Percentiles rank a stretch among this genome's conserved stretches.
Conservation (phyloP, 257 asterid genomes). For the Solanum arcanum region DNA sequence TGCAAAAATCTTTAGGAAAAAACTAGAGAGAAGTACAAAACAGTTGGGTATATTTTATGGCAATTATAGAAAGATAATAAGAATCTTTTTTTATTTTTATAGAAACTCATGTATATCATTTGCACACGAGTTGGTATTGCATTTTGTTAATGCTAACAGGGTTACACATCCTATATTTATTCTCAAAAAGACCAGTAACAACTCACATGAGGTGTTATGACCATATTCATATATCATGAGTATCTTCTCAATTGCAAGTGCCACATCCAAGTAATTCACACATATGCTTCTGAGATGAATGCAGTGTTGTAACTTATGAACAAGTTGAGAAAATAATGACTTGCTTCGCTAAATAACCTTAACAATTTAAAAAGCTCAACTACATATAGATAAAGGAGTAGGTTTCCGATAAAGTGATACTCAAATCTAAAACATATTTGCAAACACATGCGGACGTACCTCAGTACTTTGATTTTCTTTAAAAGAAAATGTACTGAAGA, state of each 20-base stretch:
- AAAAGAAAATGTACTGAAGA: neutral
- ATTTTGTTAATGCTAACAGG: neutral
- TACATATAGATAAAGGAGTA: neutral
- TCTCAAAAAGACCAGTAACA: neutral
- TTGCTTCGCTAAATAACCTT: neutral
- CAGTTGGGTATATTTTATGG: neutral
- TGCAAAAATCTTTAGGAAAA: neutral
- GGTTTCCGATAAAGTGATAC: neutral
- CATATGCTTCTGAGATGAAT: neutral
- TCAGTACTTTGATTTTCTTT: neutral
- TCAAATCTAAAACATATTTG: neutral
- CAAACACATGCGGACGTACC: neutral
- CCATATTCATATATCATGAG: neutral
- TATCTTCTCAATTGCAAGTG: neutral
- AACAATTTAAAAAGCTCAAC: neutral
- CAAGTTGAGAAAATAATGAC: neutral
- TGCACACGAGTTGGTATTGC: neutral
- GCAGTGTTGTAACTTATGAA: neutral
- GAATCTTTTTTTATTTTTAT: neutral
- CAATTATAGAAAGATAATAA: neutral
- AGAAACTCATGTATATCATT: neutral
- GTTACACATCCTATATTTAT: neutral
- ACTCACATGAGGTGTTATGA: neutral
- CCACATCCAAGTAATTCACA: neutral
- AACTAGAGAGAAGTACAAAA: neutral